These are phyloP conservation scores for Aspergillus egyptiacus DNA, from an alignment of 495 filamentous ascomycete genomes.

Conservation along the genomic window DNA sequence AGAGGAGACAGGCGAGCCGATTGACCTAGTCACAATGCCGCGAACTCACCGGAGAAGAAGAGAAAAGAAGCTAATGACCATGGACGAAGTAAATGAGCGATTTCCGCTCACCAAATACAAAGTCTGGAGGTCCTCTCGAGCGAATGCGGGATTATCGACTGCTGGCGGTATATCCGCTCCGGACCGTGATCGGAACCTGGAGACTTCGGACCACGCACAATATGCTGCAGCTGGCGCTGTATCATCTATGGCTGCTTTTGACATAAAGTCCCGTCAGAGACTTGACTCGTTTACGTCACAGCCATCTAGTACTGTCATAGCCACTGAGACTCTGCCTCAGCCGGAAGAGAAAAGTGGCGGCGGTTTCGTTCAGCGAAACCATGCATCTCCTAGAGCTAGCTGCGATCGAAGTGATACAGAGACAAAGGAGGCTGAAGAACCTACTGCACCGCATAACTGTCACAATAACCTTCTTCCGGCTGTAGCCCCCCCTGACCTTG, in stretches of 20 bases:
- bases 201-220: conserved; percentile 15
- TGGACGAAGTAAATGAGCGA: conserved; percentile 97
- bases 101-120: conserved; percentile 97
- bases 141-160: conserved; percentile 74
- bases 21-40: conserved; percentile 71
- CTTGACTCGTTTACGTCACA: conserved; percentile 15
- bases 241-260: conserved; percentile 8
- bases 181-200: conserved; percentile 28
- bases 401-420: conserved; percentile 1
- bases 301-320: conserved; percentile 13
- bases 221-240: conserved; percentile 11
- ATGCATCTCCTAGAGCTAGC: neutral
- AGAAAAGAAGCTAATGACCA: conserved; percentile 97
- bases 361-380: neutral
- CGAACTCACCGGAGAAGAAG: conserved; percentile 72
- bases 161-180: conserved; percentile 79
- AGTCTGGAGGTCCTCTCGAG: conserved; percentile 79
- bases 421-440: neutral
- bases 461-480: conserved; percentile 82
- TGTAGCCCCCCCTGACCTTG: conserved; percentile 72
- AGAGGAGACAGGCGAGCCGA: conserved; percentile 82
- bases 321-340: conserved; percentile 3
- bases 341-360: conserved; percentile 20
- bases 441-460: conserved; percentile 46
- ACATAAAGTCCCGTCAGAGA: conserved; percentile 18